These are phyloP conservation scores for Aspergillus baeticus DNA, from an alignment of 495 filamentous ascomycete species.

Conservation along the genomic window DNA sequence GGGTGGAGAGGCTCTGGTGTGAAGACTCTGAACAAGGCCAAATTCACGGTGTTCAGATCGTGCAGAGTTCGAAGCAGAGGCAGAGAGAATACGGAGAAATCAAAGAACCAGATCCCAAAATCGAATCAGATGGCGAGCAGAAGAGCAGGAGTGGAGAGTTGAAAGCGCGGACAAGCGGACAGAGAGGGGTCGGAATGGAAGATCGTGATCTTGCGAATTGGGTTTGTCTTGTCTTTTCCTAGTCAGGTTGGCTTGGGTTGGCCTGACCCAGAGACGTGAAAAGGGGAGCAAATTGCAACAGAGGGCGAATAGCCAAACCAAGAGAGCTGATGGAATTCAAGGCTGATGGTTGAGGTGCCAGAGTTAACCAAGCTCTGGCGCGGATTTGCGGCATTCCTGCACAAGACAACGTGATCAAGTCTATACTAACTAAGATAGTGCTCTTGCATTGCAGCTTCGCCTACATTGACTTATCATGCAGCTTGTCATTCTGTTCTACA, in stretches of 20 bases:
- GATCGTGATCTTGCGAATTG: slow-evolving; percentile 6
- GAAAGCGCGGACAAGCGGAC: not conserved
- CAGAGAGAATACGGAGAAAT: not conserved
- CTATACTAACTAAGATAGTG: not conserved
- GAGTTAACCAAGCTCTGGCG: too few relatives aligned
- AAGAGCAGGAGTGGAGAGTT: slow-evolving; percentile 17
- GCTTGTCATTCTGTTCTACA: not conserved
- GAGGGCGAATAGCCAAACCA: not conserved
- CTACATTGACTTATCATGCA: too few relatives aligned
- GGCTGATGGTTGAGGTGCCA: not conserved
- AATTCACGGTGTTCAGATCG: not conserved
- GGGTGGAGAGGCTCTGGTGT: not conserved
- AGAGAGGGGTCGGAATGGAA: slow-evolving; percentile 11
- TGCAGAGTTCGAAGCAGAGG: not conserved
- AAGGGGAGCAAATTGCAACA: not conserved
- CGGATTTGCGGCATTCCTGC: not conserved
- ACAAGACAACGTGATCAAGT: slow-evolving; percentile 1
- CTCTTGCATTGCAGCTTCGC: too few relatives aligned
- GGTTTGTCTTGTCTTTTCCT: not conserved
- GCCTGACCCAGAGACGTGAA: not conserved
- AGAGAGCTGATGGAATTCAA: not conserved
- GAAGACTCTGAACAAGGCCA: not conserved
- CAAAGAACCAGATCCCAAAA: not conserved
- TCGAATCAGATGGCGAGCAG: slow-evolving; percentile 5
- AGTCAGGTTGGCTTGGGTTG: not conserved